Base-by-base conservation (phyloP, 345 rosid species). In the Salix brachista region DNA sequence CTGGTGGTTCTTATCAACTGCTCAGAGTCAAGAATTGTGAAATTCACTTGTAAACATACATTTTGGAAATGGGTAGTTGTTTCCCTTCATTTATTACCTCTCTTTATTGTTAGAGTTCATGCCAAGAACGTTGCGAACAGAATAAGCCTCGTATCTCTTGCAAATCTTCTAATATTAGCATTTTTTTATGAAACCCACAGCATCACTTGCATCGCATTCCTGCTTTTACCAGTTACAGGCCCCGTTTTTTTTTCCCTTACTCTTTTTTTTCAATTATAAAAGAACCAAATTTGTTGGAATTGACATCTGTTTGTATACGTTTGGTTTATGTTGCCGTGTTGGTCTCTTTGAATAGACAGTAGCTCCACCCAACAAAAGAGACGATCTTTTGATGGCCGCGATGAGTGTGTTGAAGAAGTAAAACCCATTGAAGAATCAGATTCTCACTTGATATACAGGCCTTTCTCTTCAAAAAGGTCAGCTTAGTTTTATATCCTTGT, bases 391-490 rank as follows among this genome's bases (percentile, higher is more conserved):
- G 89, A 85, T 66, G 82, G 67, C 6, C 83, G 76, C 78, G 79
- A 73, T 70, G 84, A 71, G 30, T 77, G 79, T 66, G 77, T 78
- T 36, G 85, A 76, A 72, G 87, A 84, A 78, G 82, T 42, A 73
- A 84, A 83, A 75, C 62, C 79, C 21, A 30, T 76, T 66, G 86
- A 83, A 83, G 87, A 82, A 79, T 82, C 88, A 19, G 91, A 88
- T 83, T 85, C 87, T 64, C 83, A 78, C 4, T 50, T 81, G 68
- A 54, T 76, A 52, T 41, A 74, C 87, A 39, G 23, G 67, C 46
- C 80, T 12, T 30, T 69, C 58, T 71, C 84, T 78, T 77, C 83
- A 26, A 88, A 88, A 86, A 86, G 89, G 91, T 88, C 46, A 77
- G 84, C 76, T 32, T 72, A 32, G 30, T 69, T 56, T 60, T 18